A percentile compares a stretch with the other conserved stretches of the same genome.
Evolutionary conservation across 2,329 filamentous ascomycete genomes (phyloP).

Genomic region (Lasiodiplodia gonubiensis): DNA sequence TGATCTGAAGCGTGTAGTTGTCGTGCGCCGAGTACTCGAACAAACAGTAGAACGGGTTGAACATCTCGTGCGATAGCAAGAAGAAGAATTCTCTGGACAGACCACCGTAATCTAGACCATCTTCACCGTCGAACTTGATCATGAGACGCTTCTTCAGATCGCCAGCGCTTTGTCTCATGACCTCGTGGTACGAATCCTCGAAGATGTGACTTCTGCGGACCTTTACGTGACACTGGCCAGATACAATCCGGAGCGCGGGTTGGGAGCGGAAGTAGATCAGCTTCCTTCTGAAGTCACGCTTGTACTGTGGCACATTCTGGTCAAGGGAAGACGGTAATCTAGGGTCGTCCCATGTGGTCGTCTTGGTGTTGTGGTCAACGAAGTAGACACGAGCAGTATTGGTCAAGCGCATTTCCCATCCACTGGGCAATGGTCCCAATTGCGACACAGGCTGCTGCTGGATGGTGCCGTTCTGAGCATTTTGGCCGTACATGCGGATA

Average conservation of each 20-base stretch:
- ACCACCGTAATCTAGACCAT: slow-evolving; percentile 96
- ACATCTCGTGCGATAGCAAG: slow-evolving; percentile 98
- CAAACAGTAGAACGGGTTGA: slow-evolving; percentile 99
- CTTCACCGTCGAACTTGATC: slow-evolving; percentile 99
- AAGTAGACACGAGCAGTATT: slow-evolving; percentile 99
- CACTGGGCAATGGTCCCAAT: slow-evolving; percentile 90
- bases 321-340: slow-evolving; percentile 93
- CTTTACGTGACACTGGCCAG: slow-evolving; percentile 98
- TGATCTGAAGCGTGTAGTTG: slow-evolving; percentile 99
- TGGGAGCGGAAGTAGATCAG: slow-evolving; percentile 99
- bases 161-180: slow-evolving; percentile 92
- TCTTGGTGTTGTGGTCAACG: slow-evolving; percentile 99
- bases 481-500: slow-evolving; percentile 96
- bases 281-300: slow-evolving; percentile 97
- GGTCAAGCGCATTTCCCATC: slow-evolving; percentile 99
- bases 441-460: slow-evolving; percentile 98
- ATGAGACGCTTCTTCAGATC: slow-evolving; percentile 98
- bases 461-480: slow-evolving; percentile 75
- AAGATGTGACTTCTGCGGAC: slow-evolving; percentile 96
- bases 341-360: slow-evolving; percentile 98
- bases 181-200: slow-evolving; percentile 97
- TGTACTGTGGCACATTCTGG: slow-evolving; percentile 98
- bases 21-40: slow-evolving; percentile 99
- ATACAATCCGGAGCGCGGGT: slow-evolving; percentile 91
- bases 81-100: slow-evolving; percentile 99